These are phyloP conservation scores for Delitschia confertaspora DNA, from an alignment of 495 filamentous ascomycete species.

Conservation along the genomic window DNA sequence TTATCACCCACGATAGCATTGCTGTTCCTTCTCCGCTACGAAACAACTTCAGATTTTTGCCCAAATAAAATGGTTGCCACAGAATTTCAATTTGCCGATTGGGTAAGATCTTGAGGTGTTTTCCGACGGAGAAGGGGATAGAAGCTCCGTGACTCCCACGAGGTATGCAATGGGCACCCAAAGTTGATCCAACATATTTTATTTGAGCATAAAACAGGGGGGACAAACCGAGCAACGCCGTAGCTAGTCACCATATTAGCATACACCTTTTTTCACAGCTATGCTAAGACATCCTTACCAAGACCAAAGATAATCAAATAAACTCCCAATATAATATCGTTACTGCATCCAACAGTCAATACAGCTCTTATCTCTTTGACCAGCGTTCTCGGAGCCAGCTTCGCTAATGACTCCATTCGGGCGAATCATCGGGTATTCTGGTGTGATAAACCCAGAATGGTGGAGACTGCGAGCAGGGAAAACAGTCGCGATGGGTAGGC, in stretches of 20 bases:
- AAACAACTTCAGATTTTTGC: too few relatives aligned
- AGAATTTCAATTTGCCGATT: too few relatives aligned
- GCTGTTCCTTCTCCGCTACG: too few relatives aligned
- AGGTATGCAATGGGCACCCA: neutral
- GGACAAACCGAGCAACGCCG: constrained; percentile 46
- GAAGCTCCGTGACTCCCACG: too few relatives aligned
- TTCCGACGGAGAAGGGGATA: too few relatives aligned
- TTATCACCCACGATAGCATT: too few relatives aligned
- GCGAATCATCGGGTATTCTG: too few relatives aligned
- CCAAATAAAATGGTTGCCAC: too few relatives aligned
- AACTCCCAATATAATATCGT: constrained; percentile 63
- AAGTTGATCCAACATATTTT: too few relatives aligned
- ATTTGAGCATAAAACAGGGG: neutral
- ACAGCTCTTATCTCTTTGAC: too few relatives aligned
- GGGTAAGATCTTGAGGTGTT: too few relatives aligned
- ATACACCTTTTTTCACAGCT: constrained; percentile 7
- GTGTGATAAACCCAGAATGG: neutral
- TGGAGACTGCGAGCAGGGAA: neutral
- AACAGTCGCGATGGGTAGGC: too few relatives aligned
- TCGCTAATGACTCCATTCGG: neutral
- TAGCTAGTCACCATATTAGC: constrained; percentile 37
- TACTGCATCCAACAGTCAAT: constrained; percentile 35
- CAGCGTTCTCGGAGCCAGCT: neutral
- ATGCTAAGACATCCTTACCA: constrained; percentile 43
- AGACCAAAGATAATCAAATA: constrained; percentile 90